These are phyloP conservation scores for Pichia sp. DNA, from an alignment of 1,139 yeast species.

Conservation along the genomic window DNA sequence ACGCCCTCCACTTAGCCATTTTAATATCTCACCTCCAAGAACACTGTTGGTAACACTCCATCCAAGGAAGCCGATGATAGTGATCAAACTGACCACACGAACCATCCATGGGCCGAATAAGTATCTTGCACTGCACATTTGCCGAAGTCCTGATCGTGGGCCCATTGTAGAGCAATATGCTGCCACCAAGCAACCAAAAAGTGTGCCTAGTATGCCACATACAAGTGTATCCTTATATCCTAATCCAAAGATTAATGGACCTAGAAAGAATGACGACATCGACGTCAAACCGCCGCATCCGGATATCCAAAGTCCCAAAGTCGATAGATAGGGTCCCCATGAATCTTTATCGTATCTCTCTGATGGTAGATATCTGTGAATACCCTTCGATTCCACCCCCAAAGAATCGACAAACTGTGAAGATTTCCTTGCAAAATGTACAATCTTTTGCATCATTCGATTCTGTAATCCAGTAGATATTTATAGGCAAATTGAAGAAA, in stretches of 20 bases:
- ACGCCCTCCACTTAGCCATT: constrained; percentile 56
- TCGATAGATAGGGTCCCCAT: constrained; percentile 49
- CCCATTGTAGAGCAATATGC: constrained; percentile 84
- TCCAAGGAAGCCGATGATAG: constrained; percentile 71
- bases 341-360: constrained; percentile 53
- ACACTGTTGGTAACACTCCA: constrained; percentile 85
- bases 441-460: neutral
- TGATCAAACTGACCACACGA: constrained; percentile 62
- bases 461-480: neutral
- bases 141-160: constrained; percentile 81
- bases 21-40: constrained; percentile 78
- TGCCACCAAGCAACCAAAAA: constrained; percentile 68
- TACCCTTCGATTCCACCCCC: constrained; percentile 72
- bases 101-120: constrained; percentile 84
- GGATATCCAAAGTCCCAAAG: constrained; percentile 74
- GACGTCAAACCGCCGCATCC: constrained; percentile 84
- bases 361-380: constrained; percentile 68
- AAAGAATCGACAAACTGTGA: constrained; percentile 31
- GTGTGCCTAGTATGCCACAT: constrained; percentile 57
- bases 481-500: no score
- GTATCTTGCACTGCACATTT: constrained; percentile 77
- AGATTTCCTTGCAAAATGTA: constrained; percentile 2
- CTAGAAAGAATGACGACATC: constrained; percentile 74
- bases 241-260: constrained; percentile 64
- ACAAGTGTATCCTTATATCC: constrained; percentile 60